Evolutionary conservation across 768 basidiomycete species (phyloP).

Genomic region (Leccinum rimulosum): DNA sequence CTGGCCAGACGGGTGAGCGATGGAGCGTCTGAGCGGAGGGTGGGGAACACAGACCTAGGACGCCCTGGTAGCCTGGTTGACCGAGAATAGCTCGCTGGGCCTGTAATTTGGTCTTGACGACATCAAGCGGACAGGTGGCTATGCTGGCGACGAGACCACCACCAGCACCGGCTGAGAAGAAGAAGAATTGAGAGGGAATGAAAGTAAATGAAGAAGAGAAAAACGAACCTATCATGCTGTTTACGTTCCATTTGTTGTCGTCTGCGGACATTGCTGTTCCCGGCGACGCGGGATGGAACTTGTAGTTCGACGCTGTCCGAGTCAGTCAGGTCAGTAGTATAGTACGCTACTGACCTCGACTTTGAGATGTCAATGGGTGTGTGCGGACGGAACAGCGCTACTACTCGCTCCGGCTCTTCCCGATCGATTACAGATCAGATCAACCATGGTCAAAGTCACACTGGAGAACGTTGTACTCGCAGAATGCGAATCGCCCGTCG

Average conservation of each 20-base stretch:
- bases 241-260: slow-evolving; percentile 62
- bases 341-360: not conserved
- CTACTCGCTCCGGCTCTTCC: slow-evolving; percentile 18
- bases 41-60: slow-evolving; percentile 52
- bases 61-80: slow-evolving; percentile 72
- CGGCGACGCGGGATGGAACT: slow-evolving; percentile 48
- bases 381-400: no score
- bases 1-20: slow-evolving; percentile 27
- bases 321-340: no score
- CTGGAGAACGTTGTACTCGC: slow-evolving; percentile 55
- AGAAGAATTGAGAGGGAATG: not conserved
- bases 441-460: slow-evolving; percentile 46
- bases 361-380: not conserved
- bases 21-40: slow-evolving; percentile 14
- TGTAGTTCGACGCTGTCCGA: not conserved
- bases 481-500: slow-evolving; percentile 50
- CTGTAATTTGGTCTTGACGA: slow-evolving; percentile 96
- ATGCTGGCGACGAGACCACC: slow-evolving; percentile 91
- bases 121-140: slow-evolving; percentile 96
- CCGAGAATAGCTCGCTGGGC: slow-evolving; percentile 79
- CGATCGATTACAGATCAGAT: slow-evolving; percentile 10
- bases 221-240: slow-evolving; percentile 76
- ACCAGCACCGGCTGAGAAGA: slow-evolving; percentile 78
- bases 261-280: slow-evolving; percentile 64
- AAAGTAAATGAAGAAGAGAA: not conserved